phyloP scores from a whole-genome alignment of 2,329 filamentous ascomycete genomes.

The Ophiocordyceps australis region DNA sequence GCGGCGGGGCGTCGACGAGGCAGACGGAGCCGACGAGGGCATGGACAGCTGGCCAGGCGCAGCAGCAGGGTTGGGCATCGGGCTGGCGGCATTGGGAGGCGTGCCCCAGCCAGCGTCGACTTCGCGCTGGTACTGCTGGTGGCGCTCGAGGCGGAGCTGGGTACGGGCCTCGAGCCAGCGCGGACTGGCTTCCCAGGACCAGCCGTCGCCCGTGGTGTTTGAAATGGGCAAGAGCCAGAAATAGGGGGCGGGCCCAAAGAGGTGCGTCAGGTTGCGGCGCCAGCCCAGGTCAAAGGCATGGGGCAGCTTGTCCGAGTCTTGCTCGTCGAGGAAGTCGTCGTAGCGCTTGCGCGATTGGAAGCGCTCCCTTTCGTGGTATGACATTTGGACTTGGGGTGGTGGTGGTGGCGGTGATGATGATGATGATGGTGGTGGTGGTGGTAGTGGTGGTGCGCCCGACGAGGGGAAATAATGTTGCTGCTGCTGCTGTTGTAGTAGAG shows the following conservation, averaged over 20 bases:
- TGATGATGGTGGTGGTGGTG: no score
- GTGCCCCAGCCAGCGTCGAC: conserved; percentile 49
- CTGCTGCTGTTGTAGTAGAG: no score
- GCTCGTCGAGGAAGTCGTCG: conserved; percentile 69
- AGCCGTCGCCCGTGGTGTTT: conserved; percentile 83
- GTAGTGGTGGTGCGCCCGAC: no score
- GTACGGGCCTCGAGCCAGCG: conserved; percentile 61
- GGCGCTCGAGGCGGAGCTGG: conserved; percentile 35
- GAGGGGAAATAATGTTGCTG: no score
- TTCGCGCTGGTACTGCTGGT: conserved; percentile 44
- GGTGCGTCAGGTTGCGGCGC: conserved; percentile 58
- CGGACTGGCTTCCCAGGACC: conserved; percentile 76
- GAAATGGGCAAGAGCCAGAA: conserved; percentile 69
- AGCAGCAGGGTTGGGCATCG: background rate
- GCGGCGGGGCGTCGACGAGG: conserved; percentile 12
- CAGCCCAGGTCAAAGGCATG: conserved; percentile 88
- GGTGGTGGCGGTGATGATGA: no score
- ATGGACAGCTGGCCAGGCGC: background rate
- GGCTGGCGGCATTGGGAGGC: conserved; percentile 6
- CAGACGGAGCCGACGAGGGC: conserved; percentile 1
- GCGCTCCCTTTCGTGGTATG: conserved; percentile 37
- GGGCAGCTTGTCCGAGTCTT: conserved; percentile 73
- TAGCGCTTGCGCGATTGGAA: conserved; percentile 35
- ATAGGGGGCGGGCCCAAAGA: conserved; percentile 57
- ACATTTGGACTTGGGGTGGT: conserved; percentile 27